phyloP scores from a whole-genome alignment of 257 asterid genomes.

The Scutellaria minor region DNA sequence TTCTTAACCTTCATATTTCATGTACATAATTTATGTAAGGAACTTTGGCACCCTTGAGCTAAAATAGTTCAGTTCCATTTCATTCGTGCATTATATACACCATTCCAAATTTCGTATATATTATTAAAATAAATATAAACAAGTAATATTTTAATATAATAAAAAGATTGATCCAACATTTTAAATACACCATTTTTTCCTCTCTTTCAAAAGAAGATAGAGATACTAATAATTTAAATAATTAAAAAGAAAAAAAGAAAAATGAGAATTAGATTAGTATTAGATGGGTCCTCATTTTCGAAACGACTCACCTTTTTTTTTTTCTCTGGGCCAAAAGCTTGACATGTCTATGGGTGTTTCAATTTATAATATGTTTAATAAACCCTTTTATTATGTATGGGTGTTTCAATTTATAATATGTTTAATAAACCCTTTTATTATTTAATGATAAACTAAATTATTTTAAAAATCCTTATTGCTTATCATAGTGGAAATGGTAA shows the following conservation, averaged over 20 bases:
- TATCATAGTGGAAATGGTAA: slow-evolving; percentile 53
- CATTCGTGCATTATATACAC: too few species aligned
- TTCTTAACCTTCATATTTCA: too few species aligned
- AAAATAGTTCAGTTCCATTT: too few species aligned
- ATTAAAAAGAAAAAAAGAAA: background rate
- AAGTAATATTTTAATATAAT: background rate
- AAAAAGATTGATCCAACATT: background rate
- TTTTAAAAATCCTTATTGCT: slow-evolving; percentile 6
- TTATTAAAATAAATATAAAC: too few species aligned
- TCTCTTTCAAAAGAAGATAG: slow-evolving; percentile 15
- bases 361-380: background rate
- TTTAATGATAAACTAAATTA: slow-evolving; percentile 31
- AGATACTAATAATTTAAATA: slow-evolving; percentile 3
- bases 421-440: slow-evolving; percentile 18
- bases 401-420: background rate
- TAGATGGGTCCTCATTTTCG: background rate
- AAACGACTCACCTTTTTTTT: background rate
- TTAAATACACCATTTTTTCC: background rate
- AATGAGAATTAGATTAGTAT: background rate
- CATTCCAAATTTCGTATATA: too few species aligned
- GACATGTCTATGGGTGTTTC: slow-evolving; percentile 16
- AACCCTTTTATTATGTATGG: background rate
- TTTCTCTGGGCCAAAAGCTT: slow-evolving; percentile 27
- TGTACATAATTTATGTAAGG: too few species aligned
- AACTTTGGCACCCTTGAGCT: too few species aligned